Conservation (phyloP, 306 rosid genomes). For the Fragaria iinumae region DNA sequence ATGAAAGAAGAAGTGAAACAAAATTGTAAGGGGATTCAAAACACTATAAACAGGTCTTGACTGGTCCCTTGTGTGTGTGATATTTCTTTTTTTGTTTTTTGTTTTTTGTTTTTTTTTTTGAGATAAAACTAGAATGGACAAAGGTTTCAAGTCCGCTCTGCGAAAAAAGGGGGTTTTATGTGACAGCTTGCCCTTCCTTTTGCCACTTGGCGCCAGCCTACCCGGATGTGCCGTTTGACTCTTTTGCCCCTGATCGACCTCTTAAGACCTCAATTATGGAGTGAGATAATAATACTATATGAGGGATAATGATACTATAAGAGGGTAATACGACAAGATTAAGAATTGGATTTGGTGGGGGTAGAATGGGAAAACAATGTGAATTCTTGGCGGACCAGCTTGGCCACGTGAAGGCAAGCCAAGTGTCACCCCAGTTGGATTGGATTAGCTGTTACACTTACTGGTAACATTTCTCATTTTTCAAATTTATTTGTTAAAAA, state of each 20-base stretch:
- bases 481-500: too few relatives aligned
- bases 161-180: neutral
- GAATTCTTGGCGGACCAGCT: too few relatives aligned
- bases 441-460: too few relatives aligned
- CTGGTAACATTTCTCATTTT: too few relatives aligned
- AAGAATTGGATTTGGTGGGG: too few relatives aligned
- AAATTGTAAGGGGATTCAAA: neutral
- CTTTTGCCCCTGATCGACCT: neutral
- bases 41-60: neutral
- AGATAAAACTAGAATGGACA: constrained; percentile 22
- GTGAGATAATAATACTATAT: too few relatives aligned
- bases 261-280: too few relatives aligned
- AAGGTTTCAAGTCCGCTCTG: constrained; percentile 29
- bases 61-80: neutral
- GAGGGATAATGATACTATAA: neutral
- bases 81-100: neutral
- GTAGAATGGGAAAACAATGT: too few relatives aligned
- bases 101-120: too few relatives aligned
- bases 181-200: constrained; percentile 4
- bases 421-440: too few relatives aligned
- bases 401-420: too few relatives aligned
- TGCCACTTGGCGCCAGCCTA: constrained; percentile 28
- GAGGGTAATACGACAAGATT: neutral
- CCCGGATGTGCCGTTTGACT: neutral
- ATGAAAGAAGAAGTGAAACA: neutral